phyloP scores from a whole-genome alignment of 805 yeast species.

The Millerago galiae region DNA sequence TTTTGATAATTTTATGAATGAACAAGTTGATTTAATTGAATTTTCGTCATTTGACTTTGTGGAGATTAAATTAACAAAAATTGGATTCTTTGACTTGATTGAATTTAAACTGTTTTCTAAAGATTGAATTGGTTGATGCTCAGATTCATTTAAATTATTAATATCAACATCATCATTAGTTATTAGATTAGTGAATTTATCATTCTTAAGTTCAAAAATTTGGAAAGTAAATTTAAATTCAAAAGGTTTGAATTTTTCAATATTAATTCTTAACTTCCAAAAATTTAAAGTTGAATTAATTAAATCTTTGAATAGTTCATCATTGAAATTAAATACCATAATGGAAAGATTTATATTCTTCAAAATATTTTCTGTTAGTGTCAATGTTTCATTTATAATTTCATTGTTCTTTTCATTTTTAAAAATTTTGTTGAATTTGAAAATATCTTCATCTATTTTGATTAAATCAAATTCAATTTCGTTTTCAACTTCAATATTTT shows the following conservation, averaged over 20 bases:
- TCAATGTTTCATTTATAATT: slow-evolving; percentile 5
- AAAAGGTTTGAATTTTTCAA: slow-evolving; percentile 1
- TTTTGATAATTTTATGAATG: background rate
- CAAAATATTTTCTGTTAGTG: slow-evolving; percentile 8
- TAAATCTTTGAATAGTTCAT: background rate
- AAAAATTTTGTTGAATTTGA: slow-evolving; percentile 12
- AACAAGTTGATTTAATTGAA: slow-evolving; percentile 3
- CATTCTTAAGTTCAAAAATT: background rate
- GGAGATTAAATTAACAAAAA: slow-evolving; percentile 1
- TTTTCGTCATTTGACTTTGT: background rate
- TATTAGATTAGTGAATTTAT: background rate
- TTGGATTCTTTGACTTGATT: background rate
- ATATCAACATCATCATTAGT: background rate
- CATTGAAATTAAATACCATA: background rate
- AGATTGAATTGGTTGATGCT: background rate
- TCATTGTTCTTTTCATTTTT: background rate
- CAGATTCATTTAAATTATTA: background rate
- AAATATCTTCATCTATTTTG: background rate
- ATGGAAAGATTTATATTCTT: slow-evolving; percentile 6
- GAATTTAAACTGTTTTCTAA: background rate
- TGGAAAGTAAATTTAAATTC: slow-evolving; percentile 1
- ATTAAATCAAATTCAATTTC: background rate
- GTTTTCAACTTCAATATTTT: background rate
- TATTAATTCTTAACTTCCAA: slow-evolving; percentile 1
- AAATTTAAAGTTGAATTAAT: background rate